Conservation (phyloP, 2,329 filamentous ascomycete species). For the Colletotrichum eremochloae region DNA sequence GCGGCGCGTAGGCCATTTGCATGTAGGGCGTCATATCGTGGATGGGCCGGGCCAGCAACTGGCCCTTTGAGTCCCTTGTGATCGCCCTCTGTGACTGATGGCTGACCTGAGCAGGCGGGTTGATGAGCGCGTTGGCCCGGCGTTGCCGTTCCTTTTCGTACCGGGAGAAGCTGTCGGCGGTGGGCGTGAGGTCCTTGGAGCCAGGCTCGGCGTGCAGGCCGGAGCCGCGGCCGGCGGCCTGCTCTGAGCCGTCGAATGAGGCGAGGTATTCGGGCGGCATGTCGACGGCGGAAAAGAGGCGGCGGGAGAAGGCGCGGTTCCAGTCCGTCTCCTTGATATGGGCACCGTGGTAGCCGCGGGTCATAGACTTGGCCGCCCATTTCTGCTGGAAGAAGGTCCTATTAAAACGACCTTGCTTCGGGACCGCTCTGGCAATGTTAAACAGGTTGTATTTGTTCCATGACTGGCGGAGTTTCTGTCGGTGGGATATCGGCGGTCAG, state of each 20-base stretch:
- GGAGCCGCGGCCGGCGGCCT: slow-evolving; percentile 86
- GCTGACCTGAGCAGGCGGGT: background rate
- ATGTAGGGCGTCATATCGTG: slow-evolving; percentile 82
- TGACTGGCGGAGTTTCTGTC: slow-evolving; percentile 90
- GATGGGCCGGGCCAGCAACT: slow-evolving; percentile 51
- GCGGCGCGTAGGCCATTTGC: slow-evolving; percentile 93
- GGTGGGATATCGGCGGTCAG: slow-evolving; percentile 29
- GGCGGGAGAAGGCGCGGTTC: slow-evolving; percentile 90
- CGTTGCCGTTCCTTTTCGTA: slow-evolving; percentile 27
- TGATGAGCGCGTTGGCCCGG: background rate
- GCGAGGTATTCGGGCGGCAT: slow-evolving; percentile 89
- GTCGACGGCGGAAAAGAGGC: slow-evolving; percentile 84
- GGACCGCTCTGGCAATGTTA: slow-evolving; percentile 76
- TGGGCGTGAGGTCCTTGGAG: slow-evolving; percentile 44
- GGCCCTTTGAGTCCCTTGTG: slow-evolving; percentile 5
- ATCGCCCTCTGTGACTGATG: accelerated
- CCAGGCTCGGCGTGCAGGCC: slow-evolving; percentile 63
- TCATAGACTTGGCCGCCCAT: slow-evolving; percentile 88
- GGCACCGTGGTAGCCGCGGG: slow-evolving; percentile 93
- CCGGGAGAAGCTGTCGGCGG: slow-evolving; percentile 45
- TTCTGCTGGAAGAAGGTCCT: slow-evolving; percentile 97
- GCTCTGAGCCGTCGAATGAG: slow-evolving; percentile 82
- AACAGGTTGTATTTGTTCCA: slow-evolving; percentile 99
- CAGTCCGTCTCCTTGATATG: slow-evolving; percentile 94
- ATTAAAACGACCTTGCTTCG: slow-evolving; percentile 56